Base-by-base conservation (phyloP, 2,329 filamentous ascomycete species). In the Colletotrichum agaves region DNA sequence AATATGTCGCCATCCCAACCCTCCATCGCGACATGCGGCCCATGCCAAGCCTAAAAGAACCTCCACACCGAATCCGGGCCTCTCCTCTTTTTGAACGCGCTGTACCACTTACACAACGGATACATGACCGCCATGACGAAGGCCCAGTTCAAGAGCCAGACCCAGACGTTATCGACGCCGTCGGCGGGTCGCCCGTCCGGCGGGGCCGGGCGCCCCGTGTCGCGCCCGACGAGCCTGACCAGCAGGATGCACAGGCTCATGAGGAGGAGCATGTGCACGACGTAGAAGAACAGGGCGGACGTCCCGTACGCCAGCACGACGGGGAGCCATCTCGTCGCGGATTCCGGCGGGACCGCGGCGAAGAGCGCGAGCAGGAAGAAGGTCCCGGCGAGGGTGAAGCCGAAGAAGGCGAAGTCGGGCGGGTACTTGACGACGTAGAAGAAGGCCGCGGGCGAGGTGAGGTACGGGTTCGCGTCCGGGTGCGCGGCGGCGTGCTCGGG, bases 401-500 rank as follows among this genome's bases (percentile, higher is more conserved):
- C 74, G 76, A 80, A 82, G 67, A 82, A 84, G 3, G 81, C 81
- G 4, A 84, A 75, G 67, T 84, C 82, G 4, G 82, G 82, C 0
- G 82, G 82, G 53, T 83, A 83, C 71, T 84, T 84, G 70, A 79
- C 73, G 47, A 83, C 71, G 74, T 83, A 84, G 72, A 84, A 82
- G 74, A 84, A 84, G 5, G 82, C 78, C 27, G 73, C 71, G 1
- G 73, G 71, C 0, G 81, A 83, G 4, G 71, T 75, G 15, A 84
- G 77, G 50, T 83, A 84, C 2, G 77, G 81, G 68, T 84, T 83
- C 5, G 47, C 3, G 3, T 69, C 62, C 0, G 77, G 75, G 17
- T 74, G 72, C 11, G 61, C 63, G 8, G 66, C 57, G 44, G 5
- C 15, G 19, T 83, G 78, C 21, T 79, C 80, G 0, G 79, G 77